Conservation (phyloP, 352 stramenopile genomes). For the Phytophthora hybrid region DNA sequence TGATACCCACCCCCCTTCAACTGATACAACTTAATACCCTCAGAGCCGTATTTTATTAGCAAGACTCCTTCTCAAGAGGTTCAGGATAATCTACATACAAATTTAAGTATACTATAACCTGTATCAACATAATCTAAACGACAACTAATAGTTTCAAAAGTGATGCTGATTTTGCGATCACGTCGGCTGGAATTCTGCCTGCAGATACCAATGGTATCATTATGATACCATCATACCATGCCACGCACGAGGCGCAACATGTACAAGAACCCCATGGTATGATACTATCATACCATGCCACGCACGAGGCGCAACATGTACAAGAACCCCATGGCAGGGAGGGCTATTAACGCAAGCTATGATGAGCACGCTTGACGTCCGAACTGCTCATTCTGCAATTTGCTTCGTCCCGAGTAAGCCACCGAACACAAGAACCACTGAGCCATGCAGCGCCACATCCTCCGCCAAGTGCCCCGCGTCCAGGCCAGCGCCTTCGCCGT, state of each 20-base stretch:
- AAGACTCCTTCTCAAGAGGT: not conserved
- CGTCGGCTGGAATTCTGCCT: too few species aligned
- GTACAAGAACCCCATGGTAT: too few species aligned
- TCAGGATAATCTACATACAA: too few species aligned
- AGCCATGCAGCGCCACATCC: constrained; percentile 48
- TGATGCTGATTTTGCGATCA: too few species aligned
- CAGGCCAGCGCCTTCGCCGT: constrained; percentile 13
- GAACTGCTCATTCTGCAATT: constrained; percentile 36
- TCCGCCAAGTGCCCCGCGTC: constrained; percentile 43
- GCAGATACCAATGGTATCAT: too few species aligned
- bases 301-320: not conserved
- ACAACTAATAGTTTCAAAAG: not conserved
- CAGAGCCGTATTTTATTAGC: not conserved
- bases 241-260: too few species aligned
- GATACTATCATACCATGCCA: too few species aligned
- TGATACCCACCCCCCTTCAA: constrained; percentile 4
- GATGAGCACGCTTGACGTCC: not conserved
- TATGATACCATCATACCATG: too few species aligned
- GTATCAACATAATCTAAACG: too few species aligned
- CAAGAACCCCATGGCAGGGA: not conserved
- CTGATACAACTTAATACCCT: not conserved
- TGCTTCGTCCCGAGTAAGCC: constrained; percentile 18
- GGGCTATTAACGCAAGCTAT: not conserved
- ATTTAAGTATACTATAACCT: too few species aligned
- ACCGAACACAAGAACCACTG: not conserved